These are phyloP conservation scores for Croton laevigatus DNA, from an alignment of 441 rosid genomes.

Conservation along the genomic window DNA sequence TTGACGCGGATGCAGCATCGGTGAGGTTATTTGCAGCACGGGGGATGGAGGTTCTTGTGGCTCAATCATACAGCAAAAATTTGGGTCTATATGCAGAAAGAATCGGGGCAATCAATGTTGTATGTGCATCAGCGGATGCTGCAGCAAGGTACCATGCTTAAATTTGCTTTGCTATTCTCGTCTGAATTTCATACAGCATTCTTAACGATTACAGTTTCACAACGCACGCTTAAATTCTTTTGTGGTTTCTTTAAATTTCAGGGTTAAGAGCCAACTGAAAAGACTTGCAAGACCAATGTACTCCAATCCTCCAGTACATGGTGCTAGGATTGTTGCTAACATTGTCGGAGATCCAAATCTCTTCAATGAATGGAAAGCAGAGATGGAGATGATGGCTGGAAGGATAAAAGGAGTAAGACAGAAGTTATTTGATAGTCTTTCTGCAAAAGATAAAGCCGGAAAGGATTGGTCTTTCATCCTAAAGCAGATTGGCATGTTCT, in stretches of 20 bases:
- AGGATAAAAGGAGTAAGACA: constrained; percentile 89
- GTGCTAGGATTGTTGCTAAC: constrained; percentile 88
- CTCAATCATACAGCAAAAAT: constrained; percentile 97
- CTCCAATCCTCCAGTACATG: constrained; percentile 95
- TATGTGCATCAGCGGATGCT: constrained; percentile 86
- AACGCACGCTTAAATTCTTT: not conserved
- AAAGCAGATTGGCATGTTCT: constrained; percentile 97
- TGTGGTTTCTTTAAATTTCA: constrained; percentile 25
- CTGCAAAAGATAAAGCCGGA: constrained; percentile 73
- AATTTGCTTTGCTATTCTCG: not conserved
- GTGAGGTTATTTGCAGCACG: constrained; percentile 87
- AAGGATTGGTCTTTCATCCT: constrained; percentile 94
- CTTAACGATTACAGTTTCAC: not conserved
- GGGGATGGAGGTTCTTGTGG: constrained; percentile 85
- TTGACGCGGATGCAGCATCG: constrained; percentile 82
- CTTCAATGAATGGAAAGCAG: constrained; percentile 84
- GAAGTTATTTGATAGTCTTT: constrained; percentile 64
- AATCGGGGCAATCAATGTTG: constrained; percentile 84
- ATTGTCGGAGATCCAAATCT: constrained; percentile 81
- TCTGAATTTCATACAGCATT: constrained; percentile 10
- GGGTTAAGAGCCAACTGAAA: constrained; percentile 97
- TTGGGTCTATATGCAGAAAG: constrained; percentile 95
- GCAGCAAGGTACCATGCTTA: constrained; percentile 57
- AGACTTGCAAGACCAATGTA: constrained; percentile 96
- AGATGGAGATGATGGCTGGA: constrained; percentile 99